Evolutionary conservation across 2,329 filamentous ascomycete genomes (phyloP), one percentile per base, ranked within the genome.

Genomic region (Metarhizium anisopliae): DNA sequence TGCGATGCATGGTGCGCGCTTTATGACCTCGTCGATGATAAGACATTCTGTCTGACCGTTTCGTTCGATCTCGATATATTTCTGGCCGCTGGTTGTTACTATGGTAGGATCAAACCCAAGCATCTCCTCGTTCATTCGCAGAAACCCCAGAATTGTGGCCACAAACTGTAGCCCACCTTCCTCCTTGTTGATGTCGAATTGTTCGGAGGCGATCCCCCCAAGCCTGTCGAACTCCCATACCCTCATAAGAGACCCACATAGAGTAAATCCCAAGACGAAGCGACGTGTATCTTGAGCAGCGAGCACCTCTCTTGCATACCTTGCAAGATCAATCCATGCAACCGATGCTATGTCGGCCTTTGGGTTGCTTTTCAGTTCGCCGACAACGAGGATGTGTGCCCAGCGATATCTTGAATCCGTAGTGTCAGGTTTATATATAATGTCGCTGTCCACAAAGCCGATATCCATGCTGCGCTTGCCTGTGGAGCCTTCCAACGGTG

Each of bases 311-410:
- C 70, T 71, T 0, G 67, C 70, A 61, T 78, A 78, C 58, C 62
- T 70, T 11, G 61, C 70, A 2, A 77, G 61, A 60, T 77, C 70
- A 58, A 71, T 63, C 67, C 66, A 72, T 52, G 67, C 63, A 13
- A 47, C 74, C 6, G 67, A 74, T 51, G 63, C 25, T 30, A 14
- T 47, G 25, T 47, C 45, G 25, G 70, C 67, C 8, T 57, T 59
- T n/a, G 62, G 70, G 57, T 78, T 77, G 60, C 71, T 74, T 64
- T 79, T 77, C 2, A 79, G 65, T 61, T 77, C 73, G 57, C 74
- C 70, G 4, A 70, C 68, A 40, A 78, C 62, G 11, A 78, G 67
- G 53, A 79, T 72, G 47, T 77, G 67, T 6, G 66, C 70, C 74
- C 65, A 77, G 56, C 67, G 61, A 58, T 54, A 71, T 61, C 58